Evolutionary conservation across 169 alveolate species (phyloP).

Genomic region (Theileria parva): DNA sequence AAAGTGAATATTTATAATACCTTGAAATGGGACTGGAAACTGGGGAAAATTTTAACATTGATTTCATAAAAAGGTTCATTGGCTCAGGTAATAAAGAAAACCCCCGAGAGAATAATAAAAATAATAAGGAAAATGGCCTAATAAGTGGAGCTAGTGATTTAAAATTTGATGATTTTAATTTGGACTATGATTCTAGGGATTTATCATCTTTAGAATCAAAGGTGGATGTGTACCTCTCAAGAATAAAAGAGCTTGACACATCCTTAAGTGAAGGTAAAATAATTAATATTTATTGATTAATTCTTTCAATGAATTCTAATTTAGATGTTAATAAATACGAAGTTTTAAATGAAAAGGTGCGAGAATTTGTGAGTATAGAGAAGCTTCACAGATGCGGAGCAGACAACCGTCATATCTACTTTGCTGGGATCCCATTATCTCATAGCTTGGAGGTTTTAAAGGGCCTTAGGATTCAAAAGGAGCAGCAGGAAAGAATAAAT

Average conservation of each 20-base stretch:
- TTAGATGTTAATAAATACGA: slow-evolving; percentile 8
- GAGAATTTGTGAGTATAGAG: slow-evolving; percentile 5
- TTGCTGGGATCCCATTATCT: slow-evolving; percentile 53
- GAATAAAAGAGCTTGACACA: slow-evolving; percentile 1
- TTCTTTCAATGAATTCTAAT: background rate
- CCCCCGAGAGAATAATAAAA: background rate
- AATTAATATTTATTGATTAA: background rate
- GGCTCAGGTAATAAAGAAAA: background rate
- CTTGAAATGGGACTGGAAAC: background rate
- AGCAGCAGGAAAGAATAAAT: background rate
- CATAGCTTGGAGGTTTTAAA: slow-evolving; percentile 28
- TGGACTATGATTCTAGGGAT: background rate
- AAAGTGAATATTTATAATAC: background rate
- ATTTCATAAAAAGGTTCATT: background rate
- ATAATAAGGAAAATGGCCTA: background rate
- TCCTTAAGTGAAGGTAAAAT: background rate
- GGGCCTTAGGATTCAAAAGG: slow-evolving; percentile 13
- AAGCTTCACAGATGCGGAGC: slow-evolving; percentile 29
- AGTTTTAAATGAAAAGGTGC: background rate
- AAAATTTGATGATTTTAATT: background rate
- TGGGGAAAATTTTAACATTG: background rate
- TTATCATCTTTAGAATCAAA: slow-evolving; percentile 1
- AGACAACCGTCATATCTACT: slow-evolving; percentile 56
- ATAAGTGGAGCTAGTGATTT: background rate
- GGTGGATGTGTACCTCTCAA: slow-evolving; percentile 14